A percentile compares a stretch with the other conserved stretches of the same genome.
These are phyloP conservation scores for Cercospora sp. DNA, from an alignment of 2,329 filamentous ascomycete species.

Conservation along the genomic window DNA sequence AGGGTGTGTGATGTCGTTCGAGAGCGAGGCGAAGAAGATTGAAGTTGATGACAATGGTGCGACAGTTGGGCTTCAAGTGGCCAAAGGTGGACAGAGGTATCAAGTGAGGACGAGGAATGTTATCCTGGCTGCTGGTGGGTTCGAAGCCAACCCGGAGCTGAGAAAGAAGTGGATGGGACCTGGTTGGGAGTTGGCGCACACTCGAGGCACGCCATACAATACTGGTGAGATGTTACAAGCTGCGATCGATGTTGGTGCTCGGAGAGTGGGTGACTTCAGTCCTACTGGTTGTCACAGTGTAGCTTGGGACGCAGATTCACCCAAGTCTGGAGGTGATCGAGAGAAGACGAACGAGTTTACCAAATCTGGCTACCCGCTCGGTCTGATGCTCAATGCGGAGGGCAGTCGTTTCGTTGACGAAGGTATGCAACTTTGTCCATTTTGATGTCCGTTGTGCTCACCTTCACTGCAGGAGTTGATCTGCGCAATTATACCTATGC, in stretches of 20 bases:
- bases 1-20: constrained; percentile 51
- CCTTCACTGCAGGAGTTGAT: constrained; percentile 47
- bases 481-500: constrained; percentile 68
- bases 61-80: constrained; percentile 39
- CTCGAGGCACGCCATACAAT: constrained; percentile 65
- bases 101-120: constrained; percentile 45
- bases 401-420: constrained; percentile 67
- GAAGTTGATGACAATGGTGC: constrained; percentile 38
- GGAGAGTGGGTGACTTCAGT: constrained; percentile 52
- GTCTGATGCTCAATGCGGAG: constrained; percentile 61
- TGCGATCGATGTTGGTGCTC: constrained; percentile 55
- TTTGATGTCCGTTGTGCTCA: not conserved
- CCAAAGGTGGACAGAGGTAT: constrained; percentile 30
- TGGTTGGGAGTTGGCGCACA: constrained; percentile 62
- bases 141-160: constrained; percentile 61
- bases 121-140: constrained; percentile 62
- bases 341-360: constrained; percentile 66
- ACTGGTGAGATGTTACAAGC: constrained; percentile 59
- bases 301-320: constrained; percentile 65
- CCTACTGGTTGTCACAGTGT: constrained; percentile 66
- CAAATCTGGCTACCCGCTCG: constrained; percentile 67
- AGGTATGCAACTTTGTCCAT: constrained; percentile 33
- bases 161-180: constrained; percentile 57
- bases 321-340: constrained; percentile 56
- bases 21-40: constrained; percentile 49